These are phyloP conservation scores for Rhizoclosmatium sp. DNA, from an alignment of 192 early-diverging fungal genomes.

Conservation along the genomic window DNA sequence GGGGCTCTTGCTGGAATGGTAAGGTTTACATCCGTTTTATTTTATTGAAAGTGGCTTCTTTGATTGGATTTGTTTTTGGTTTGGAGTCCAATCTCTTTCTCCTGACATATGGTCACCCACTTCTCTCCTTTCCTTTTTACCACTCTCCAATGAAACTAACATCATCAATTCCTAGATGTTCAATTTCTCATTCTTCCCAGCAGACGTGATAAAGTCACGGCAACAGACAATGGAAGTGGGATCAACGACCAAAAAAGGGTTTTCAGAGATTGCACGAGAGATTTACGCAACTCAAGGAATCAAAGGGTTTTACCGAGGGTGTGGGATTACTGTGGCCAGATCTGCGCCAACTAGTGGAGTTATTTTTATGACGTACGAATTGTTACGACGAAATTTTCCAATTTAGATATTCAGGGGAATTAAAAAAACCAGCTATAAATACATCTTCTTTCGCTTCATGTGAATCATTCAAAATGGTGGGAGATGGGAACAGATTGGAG, in stretches of 20 bases:
- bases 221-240: slow-evolving; percentile 77
- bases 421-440: not conserved
- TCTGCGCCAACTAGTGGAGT: slow-evolving; percentile 93
- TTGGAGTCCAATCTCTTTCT: too few relatives aligned
- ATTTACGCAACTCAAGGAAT: slow-evolving; percentile 83
- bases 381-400: slow-evolving; percentile 13
- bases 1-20: slow-evolving; percentile 93
- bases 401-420: not conserved
- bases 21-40: slow-evolving; percentile 65
- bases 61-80: not conserved
- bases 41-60: slow-evolving; percentile 11
- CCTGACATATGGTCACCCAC: not conserved
- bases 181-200: slow-evolving; percentile 79
- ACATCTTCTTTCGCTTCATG: not conserved
- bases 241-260: slow-evolving; percentile 46
- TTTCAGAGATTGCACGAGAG: slow-evolving; percentile 67
- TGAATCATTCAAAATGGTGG: not conserved
- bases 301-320: slow-evolving; percentile 89
- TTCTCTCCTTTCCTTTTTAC: not conserved
- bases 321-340: slow-evolving; percentile 88
- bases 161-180: slow-evolving; percentile 22
- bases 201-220: slow-evolving; percentile 91
- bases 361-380: slow-evolving; percentile 94
- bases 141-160: not conserved
- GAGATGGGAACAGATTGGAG: too few relatives aligned